Evolutionary conservation across 2,329 filamentous ascomycete genomes (phyloP), one percentile per base, ranked within the genome.

Genomic region (Phialophora macrospora): DNA sequence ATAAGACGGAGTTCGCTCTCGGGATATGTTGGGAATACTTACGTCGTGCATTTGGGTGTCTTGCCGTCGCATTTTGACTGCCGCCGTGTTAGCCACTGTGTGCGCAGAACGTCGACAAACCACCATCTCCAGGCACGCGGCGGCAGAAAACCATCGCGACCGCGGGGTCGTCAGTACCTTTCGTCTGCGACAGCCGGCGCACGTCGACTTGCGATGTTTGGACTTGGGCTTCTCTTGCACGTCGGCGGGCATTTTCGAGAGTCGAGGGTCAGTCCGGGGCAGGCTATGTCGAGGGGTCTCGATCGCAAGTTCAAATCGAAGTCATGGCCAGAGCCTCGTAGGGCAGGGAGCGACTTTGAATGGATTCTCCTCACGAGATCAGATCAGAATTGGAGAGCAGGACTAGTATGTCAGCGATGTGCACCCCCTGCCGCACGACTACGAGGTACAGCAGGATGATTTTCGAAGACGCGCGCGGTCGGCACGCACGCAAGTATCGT

Each of bases 11-110:
- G 30, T 38, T 14, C 20, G 22, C 56, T n/a, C 7, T 3, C 17
- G 1, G 20, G 1, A 2, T n/a, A 22, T 30, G 11, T 22, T 4
- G 26, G 30, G 17, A 55, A 22, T 22, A 55, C 68, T 62, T 56
- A 71, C 70, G 70, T 71, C 17, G 70, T 71, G 57, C 70, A 72
- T 62, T 69, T 69, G 41, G 70, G 70, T 41, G 68, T 65, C 46
- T 67, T 70, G n/a, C 70, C 70, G 41, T 72, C 70, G 66, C 70
- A 72, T 63, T 72, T 72, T 30, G 68, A 70, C 68, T 70, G 62
- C 58, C 38, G 22, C 34, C 49, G 55, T 41, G 49, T 71, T 63
- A 71, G 69, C 65, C 54, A 28, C 12, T 34, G 8, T 30, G 38
- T 46, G n/a, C 32, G 14, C 54, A 38, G 41, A 22, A n/a, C 20